Base-by-base conservation (phyloP, 2,329 filamentous ascomycete species). In the Pestalotiopsis sp. region DNA sequence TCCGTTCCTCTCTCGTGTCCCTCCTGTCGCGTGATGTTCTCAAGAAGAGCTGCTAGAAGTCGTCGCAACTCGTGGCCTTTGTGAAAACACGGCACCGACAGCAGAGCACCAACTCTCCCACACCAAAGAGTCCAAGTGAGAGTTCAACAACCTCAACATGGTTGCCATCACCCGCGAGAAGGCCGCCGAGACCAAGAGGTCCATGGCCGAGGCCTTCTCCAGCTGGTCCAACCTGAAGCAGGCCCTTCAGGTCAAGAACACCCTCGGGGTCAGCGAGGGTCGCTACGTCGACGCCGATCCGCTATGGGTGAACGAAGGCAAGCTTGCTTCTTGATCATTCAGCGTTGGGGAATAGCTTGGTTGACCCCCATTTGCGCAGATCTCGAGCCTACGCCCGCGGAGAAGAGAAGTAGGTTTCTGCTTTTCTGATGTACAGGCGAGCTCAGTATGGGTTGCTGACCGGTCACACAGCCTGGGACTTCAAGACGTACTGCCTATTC, bases 401-500 rank as follows among this genome's bases (percentile, higher is more conserved):
- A 65, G 52, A 65, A 65, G 49, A 65, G 64, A 65, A 65, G 64
- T 65, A 58, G 12, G 64, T 38, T 38, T 5, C 4, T n/a, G 36
- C 25, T 39, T 17, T 39, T 5, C 13, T 20, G 27, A 14, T 11
- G n/a, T 36, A 36, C 31, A 9, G 31, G 31, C 31, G 31, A 36
- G 14, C 23, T 39, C 59, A 20, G 12, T 41, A 36, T 38, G 13
- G 23, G 17, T 39, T 62, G 25, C 59, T 62, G 31, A 62, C 36
- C 59, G 17, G 20, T 45, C 12, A 12, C 20, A 36, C 41, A 65
- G 64, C 64, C 14, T 65, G 64, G 64, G 64, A 57, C 31, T 58
- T 65, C 45, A 65, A 65, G 64, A 65, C 64, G 25, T 65, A 65
- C n/a, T 65, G 64, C n/a, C 52, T 65, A 4, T 65, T 65, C 64